phyloP scores from a whole-genome alignment of 2,329 filamentous ascomycete genomes.

The Aschersonia sp. region DNA sequence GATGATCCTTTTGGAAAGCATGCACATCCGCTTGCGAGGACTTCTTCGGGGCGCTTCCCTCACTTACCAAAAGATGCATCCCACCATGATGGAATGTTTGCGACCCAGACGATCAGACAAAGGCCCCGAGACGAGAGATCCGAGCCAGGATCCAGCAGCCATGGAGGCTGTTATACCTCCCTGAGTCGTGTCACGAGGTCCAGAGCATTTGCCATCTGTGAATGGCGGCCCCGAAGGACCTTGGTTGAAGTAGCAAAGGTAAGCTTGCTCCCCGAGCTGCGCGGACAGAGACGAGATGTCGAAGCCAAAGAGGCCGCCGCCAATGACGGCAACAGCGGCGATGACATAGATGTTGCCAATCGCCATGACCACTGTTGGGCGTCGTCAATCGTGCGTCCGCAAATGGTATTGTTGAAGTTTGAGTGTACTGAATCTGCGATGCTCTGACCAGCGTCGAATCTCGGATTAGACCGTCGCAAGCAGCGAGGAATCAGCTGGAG shows the following conservation, averaged over 20 bases:
- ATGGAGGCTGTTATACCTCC: conserved; percentile 38
- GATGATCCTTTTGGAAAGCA: too few relatives aligned
- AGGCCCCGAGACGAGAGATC: conserved; percentile 31
- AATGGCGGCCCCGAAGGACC: conserved; percentile 17
- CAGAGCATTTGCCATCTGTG: conserved; percentile 15
- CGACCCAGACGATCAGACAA: conserved; percentile 34
- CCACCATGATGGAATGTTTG: conserved; percentile 35
- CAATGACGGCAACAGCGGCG: conserved; percentile 20
- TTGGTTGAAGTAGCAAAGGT: conserved; percentile 24
- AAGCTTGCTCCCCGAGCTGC: conserved; percentile 19
- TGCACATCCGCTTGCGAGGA: too few relatives aligned
- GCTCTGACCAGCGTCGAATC: too few relatives aligned
- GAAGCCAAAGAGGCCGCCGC: conserved; percentile 44
- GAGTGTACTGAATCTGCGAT: too few relatives aligned
- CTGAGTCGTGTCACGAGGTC: conserved; percentile 26
- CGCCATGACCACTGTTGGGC: conserved; percentile 7
- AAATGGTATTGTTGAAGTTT: too few relatives aligned
- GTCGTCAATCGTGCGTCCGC: too few relatives aligned
- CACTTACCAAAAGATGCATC: conserved; percentile 34
- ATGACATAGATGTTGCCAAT: conserved; percentile 22
- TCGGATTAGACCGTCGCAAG: too few relatives aligned
- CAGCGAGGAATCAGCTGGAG: too few relatives aligned
- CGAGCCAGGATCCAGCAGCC: conserved; percentile 35
- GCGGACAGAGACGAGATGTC: conserved; percentile 49
- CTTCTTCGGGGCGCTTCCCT: neutral